Evolutionary conservation across 2,329 filamentous ascomycete genomes (phyloP), one percentile per base, ranked within the genome.

Genomic region (Dactylellina leptospora): DNA sequence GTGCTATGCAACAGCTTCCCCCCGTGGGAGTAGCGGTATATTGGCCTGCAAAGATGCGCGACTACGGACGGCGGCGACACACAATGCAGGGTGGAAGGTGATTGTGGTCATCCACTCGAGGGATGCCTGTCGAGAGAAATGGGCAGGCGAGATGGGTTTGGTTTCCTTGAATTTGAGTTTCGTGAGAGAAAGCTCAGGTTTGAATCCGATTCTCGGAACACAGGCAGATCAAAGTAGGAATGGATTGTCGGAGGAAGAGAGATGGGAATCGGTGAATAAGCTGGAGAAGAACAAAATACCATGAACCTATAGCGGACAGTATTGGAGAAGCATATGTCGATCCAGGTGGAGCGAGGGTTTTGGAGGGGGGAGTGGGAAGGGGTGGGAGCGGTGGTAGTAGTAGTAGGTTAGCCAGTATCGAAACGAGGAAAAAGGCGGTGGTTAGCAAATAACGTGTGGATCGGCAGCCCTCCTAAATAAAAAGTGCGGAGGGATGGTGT

Each of bases 21-120:
- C n/a, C n/a, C n/a, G n/a, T n/a, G n/a, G n/a, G n/a, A n/a, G n/a
- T n/a, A n/a, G n/a, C n/a, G 22, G 9, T 45, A 45, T 18, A 45
- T 45, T 20, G 40, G 27, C 25, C 40, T 33, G 54, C 54, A 47
- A 47, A 18, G 38, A 38, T 47, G 54, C 42, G 54, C 54, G 54
- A 58, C 42, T 25, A 55, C 36, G 25, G 53, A 28, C 53, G 50
- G 40, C 28, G 36, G 42, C 33, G 51, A 58, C 54, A 58, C 54
- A n/a, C 42, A 44, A 28, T 36, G 54, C 54, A 58, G 54, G 54
- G 33, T 16, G 6, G 18, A 1, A 30, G 54, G 23, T 47, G 27
- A 22, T 33, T 47, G 38, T 13, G 54, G 16, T 33, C 54, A 58
- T 58, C 38, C 54, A 58, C 54, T 18, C 30, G 20, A 13, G 18